Evolutionary conservation across 768 basidiomycete genomes (phyloP).

Genomic region (Galerina marginata): DNA sequence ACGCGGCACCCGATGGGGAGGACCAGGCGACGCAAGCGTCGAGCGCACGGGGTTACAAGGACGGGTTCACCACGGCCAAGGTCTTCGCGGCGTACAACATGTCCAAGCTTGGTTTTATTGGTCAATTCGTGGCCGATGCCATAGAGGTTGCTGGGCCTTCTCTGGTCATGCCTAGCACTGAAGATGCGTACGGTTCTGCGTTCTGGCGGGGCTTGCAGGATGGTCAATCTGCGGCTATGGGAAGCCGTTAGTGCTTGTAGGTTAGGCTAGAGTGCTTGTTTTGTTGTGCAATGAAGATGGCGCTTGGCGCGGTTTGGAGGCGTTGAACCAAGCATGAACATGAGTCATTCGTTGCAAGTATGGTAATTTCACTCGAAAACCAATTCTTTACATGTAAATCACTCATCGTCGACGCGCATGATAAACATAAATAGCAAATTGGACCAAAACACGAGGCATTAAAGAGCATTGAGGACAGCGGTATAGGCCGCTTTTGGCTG

Average conservation of each 20-base stretch:
- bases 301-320: too few species aligned
- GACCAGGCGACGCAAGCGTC: slow-evolving; percentile 21
- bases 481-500: slow-evolving; percentile 48
- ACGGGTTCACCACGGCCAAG: slow-evolving; percentile 62
- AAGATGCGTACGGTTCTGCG: slow-evolving; percentile 47
- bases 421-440: too few species aligned
- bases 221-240: slow-evolving; percentile 35
- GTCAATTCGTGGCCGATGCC: slow-evolving; percentile 63
- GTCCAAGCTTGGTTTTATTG: slow-evolving; percentile 63
- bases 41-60: slow-evolving; percentile 52
- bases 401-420: too few species aligned
- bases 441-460: not conserved
- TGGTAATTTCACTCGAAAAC: too few species aligned
- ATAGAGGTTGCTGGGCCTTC: slow-evolving; percentile 40
- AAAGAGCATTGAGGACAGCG: slow-evolving; percentile 31
- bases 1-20: not conserved
- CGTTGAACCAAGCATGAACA: too few species aligned
- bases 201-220: slow-evolving; percentile 56
- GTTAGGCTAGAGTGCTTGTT: too few species aligned
- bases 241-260: not conserved
- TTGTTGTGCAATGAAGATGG: too few species aligned
- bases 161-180: slow-evolving; percentile 41
- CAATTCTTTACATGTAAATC: too few species aligned
- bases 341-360: too few species aligned
- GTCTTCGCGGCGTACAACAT: slow-evolving; percentile 54